phyloP scores from a whole-genome alignment of 2,329 filamentous ascomycete genomes.

The Penicillium fuscoglaucum region DNA sequence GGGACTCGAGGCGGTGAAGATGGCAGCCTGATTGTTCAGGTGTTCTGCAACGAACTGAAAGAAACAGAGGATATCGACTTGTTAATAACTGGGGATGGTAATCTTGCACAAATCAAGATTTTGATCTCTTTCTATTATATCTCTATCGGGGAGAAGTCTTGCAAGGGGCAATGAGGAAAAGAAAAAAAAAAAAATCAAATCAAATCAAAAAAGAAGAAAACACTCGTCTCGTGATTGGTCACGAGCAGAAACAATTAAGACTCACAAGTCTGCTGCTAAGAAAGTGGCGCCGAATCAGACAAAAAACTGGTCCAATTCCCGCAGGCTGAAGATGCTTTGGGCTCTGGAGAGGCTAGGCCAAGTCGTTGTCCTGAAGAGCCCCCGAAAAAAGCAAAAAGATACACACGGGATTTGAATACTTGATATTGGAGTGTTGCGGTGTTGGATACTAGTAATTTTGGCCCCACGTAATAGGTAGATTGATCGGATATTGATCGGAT shows the following conservation, averaged over 20 bases:
- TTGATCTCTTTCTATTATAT: neutral
- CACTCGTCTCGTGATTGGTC: conserved; percentile 25
- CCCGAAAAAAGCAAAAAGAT: conserved; percentile 7
- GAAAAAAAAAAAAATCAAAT: neutral
- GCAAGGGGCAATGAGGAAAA: conserved; percentile 4
- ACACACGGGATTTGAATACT: neutral
- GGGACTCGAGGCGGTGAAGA: conserved; percentile 27
- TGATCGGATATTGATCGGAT: neutral
- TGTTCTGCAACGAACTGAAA: neutral
- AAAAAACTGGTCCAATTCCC: conserved; percentile 5
- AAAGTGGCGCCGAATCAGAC: conserved; percentile 13
- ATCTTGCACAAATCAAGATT: neutral
- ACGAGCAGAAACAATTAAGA: conserved; percentile 11
- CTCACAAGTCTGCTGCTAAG: conserved; percentile 11
- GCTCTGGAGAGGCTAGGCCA: conserved; percentile 2
- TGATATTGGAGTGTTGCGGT: neutral
- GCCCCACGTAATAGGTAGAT: neutral
- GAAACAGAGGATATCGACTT: neutral
- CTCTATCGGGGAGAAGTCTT: neutral
- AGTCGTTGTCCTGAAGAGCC: neutral
- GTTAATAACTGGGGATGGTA: neutral
- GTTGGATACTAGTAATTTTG: neutral
- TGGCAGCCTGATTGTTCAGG: conserved; percentile 6
- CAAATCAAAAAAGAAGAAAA: neutral
- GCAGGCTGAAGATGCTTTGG: conserved; percentile 8